Percentiles rank a stretch among this genome's conserved stretches.
phyloP scores from a whole-genome alignment of 2,329 filamentous ascomycete genomes.

The Nakataea oryzae region DNA sequence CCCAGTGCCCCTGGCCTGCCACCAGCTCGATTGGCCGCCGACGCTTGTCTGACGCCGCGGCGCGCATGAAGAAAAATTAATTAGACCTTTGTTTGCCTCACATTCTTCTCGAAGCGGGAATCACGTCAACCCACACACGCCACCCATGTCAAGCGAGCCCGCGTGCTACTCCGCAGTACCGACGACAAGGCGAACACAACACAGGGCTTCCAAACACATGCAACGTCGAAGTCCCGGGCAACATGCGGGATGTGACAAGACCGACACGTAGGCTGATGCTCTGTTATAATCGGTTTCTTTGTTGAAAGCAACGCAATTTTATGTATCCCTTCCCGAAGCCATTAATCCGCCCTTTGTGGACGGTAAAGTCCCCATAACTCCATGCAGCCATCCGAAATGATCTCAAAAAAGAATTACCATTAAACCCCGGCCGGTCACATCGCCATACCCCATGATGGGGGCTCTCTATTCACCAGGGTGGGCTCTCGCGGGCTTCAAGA shows the following conservation, averaged over 20 bases:
- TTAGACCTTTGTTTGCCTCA: not conserved
- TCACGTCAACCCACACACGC: not conserved
- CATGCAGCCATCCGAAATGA: not conserved
- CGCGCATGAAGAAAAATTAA: not conserved
- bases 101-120: not conserved
- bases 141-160: not conserved
- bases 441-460: not conserved
- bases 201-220: not conserved
- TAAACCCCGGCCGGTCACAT: not conserved
- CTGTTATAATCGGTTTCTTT: not conserved
- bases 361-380: not conserved
- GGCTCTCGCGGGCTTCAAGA: constrained; percentile 5
- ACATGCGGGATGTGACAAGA: not conserved
- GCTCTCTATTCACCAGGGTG: not conserved
- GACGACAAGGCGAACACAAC: not conserved
- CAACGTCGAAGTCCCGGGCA: not conserved
- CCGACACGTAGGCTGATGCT: no score
- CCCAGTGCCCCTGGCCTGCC: not conserved
- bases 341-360: not conserved
- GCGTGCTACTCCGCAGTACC: not conserved
- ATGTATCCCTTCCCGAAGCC: not conserved
- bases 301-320: not conserved
- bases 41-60: not conserved
- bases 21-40: not conserved
- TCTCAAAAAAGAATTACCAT: not conserved